A percentile compares a stretch with the other conserved stretches of the same genome.
Conservation (phyloP, 2,329 filamentous ascomycete species). For the Daldinia sp. region DNA sequence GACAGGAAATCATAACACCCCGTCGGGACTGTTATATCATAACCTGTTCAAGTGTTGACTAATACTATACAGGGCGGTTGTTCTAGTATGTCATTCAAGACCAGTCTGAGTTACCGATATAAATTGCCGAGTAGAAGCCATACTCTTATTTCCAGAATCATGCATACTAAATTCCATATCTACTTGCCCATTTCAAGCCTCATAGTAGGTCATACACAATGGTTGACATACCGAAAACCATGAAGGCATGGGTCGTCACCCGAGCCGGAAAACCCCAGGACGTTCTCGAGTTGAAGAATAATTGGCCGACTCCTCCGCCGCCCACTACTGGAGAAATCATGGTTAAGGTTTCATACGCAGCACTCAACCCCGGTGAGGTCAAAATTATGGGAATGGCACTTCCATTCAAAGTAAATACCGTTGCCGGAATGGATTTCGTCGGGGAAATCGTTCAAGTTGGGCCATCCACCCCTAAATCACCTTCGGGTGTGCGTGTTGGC, state of each 20-base stretch:
- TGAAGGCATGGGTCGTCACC: conserved; percentile 50
- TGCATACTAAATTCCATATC: background rate
- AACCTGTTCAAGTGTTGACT: background rate
- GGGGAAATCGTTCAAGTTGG: conserved; percentile 52
- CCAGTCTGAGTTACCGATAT: background rate
- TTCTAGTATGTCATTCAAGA: background rate
- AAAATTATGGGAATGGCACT: conserved; percentile 50
- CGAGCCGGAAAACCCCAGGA: conserved; percentile 46
- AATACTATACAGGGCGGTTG: background rate
- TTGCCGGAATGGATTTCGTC: conserved; percentile 53
- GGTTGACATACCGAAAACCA: conserved; percentile 42
- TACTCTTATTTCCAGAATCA: background rate
- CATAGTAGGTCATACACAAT: conserved; percentile 4
- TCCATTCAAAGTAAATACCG: conserved; percentile 50
- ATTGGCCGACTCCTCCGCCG: conserved; percentile 38
- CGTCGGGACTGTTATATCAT: background rate
- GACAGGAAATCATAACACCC: background rate
- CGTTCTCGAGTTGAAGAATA: conserved; percentile 46
- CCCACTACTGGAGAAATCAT: conserved; percentile 46
- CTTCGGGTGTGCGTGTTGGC: conserved; percentile 44
- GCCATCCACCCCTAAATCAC: conserved; percentile 29
- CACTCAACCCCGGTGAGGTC: conserved; percentile 55
- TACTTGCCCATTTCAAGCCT: background rate
- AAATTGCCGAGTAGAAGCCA: background rate
- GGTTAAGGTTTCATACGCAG: conserved; percentile 52